Evolutionary conservation across 768 basidiomycete genomes (phyloP), one percentile per base, ranked within the genome.

Genomic region (Filobasidium floriforme): DNA sequence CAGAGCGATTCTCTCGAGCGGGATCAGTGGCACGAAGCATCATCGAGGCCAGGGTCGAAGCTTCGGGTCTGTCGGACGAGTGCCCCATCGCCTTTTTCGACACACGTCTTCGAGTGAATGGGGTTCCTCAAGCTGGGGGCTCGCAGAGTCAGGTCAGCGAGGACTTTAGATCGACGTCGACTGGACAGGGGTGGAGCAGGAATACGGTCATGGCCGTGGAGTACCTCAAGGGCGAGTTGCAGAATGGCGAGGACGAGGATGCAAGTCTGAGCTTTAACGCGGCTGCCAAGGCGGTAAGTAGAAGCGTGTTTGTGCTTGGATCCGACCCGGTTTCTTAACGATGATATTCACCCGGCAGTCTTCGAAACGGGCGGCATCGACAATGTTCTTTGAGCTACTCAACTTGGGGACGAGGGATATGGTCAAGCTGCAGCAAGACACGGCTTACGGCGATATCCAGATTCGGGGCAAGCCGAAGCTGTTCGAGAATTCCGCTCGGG

Each of bases 321-420:
- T 37, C 9, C 4, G 32, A 37, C 32, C 32, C 4, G 9, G 32
- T 37, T 37, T 3, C 32, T n/a, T 37, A 9, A 62, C 18, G 19
- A 49, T 14, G 15, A 24, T 12, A 41, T n/a, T 41, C 12, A 2
- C 22, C 12, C 59, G 70, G 14, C 71, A 93, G 90, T 88, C 92
- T 14, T 89, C 90, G 11, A 87, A 90, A 57, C 86, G 91, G 49
- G 96, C 92, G 14, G 92, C 94, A 1, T 86, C 94, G 0, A 87
- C 91, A 1, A 97, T 99, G 82, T 99, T 99, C 83, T 99, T 99
- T 76, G 96, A 99, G 78, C 80, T 97, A 41, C 86, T 99, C 32
- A 91, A 98, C 1, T 85, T 99, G 1, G 88, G 91, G 11, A 97
- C 94, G 4, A 87, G 90, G 41, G 93, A 97, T 77, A 92, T 89